Evolutionary conservation across 73 alveolate species (phyloP), one percentile per base, ranked within the genome.

Genomic region (Paramecium sexaurelia): DNA sequence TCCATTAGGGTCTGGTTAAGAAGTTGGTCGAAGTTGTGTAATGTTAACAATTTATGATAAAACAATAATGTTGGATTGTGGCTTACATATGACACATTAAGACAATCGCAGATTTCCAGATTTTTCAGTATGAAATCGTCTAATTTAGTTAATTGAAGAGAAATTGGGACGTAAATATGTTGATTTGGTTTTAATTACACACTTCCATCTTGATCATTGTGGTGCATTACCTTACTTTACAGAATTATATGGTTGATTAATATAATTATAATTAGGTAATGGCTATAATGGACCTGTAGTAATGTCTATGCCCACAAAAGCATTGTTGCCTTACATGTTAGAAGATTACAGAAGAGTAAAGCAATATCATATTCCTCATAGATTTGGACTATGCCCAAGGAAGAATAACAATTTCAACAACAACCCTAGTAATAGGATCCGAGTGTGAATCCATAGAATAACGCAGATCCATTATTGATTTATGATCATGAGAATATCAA

Each of bases 161-260:
- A 75, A 86, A 45, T 55, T 22, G 92, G 33, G 94, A 51, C 55
- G 92, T 17, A 68, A 82, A 24, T 17, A 85, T 36, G 91, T 97
- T 24, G 99, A 98, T 91, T 87, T 95, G 71, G 97, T 95, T 40
- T 89, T 97, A 29, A 95, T 98, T 36, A 95, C 99, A 69, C 99
- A 98, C 93, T 98, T 98, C 92, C 99, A 98, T 92, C 93, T 97
- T 69, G 99, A 98, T 92, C 99, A 98, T 92, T 95, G 99, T 91
- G 99, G 99, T 0, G 99, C 99, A 13, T 94, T 98, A 19, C 99
- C 99, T 5, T 98, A 94, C 91, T 97, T 98, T 68, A 96, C 99
- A 26, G 99, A 98, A 94, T 84, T 95, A 33, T 17, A 20, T n/a
- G 22, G 99, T 41, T 43, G 89, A 91, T 56, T 75, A 84, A 33